Base-by-base conservation (phyloP, 495 filamentous ascomycete genomes). In the Thozetella sp. region DNA sequence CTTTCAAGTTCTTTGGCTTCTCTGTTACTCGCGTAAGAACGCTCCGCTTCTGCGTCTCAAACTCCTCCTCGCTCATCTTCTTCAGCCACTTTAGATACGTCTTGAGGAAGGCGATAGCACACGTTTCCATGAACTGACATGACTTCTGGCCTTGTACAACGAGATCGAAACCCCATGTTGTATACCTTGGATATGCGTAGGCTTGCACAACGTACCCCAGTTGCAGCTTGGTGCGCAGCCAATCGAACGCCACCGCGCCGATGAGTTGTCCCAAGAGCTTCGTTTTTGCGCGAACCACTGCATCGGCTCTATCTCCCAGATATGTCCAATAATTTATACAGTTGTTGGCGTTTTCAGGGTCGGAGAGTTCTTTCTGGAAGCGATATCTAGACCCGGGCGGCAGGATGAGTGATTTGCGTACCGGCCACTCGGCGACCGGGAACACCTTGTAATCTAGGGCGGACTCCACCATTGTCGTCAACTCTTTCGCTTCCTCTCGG, bases 151-250 rank as follows among this genome's bases (percentile, higher is more conserved):
- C 95, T 77, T 99, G 95, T 45, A 99, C 93, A 62, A 98, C 86
- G 57, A 99, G 87, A 13, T 93, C 84, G 69, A 93, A 97, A 9
- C 90, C 91, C 56, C 91, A 88, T 2, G 89, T 91, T 0, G 89
- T 93, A 48, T 84, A 70, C 26, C 82, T 85, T 55, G 88, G 79
- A 48, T 89, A 80, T 10, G 84, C 76, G 15, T 92, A 91, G 51
- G 89, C 93, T 77, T 90, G 96, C 1, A 99, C 95, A 48, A 98
- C 89, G 67, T 99, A 99, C 13, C 95, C 95, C 11, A 99, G 89
- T 72, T 99, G 96, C 71, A 98, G 94, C 72, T 97, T 97, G 46
- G 95, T 97, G 46, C 95, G 87, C 1, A 99, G 80, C 68, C 93
- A 90, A 71, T 99, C 91, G 70, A 98, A 99, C 23, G 87, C 90